A percentile compares a stretch with the other conserved stretches of the same genome.
Conservation (phyloP, 208 protist genomes). For the Leishmania guyanensis region DNA sequence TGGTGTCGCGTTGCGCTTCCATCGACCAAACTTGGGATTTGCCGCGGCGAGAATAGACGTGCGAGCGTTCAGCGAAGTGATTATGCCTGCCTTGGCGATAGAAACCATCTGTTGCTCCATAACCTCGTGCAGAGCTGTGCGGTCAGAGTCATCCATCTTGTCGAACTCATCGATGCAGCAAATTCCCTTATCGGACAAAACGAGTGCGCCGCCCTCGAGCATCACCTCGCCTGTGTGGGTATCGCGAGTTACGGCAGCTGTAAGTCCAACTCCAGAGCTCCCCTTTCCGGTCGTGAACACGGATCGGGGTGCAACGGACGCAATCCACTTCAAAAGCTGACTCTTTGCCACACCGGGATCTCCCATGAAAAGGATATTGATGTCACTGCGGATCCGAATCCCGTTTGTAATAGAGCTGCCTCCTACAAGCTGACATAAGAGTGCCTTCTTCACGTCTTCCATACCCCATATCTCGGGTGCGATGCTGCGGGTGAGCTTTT, state of each 20-base stretch:
- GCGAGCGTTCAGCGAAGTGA: constrained; percentile 98
- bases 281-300: constrained; percentile 99
- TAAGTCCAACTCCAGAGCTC: constrained; percentile 98
- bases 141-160: constrained; percentile 98
- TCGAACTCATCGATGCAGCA: constrained; percentile 99
- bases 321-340: constrained; percentile 98
- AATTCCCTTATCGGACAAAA: constrained; percentile 97
- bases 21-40: constrained; percentile 98
- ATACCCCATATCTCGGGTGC: constrained; percentile 98
- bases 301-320: constrained; percentile 96
- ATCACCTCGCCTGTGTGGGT: constrained; percentile 95
- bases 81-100: constrained; percentile 99
- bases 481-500: constrained; percentile 95
- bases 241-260: constrained; percentile 97
- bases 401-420: constrained; percentile 97
- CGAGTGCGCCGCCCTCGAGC: constrained; percentile 97
- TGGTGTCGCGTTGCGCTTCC: constrained; percentile 90
- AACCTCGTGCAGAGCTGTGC: constrained; percentile 97
- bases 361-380: constrained; percentile 99
- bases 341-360: constrained; percentile 99
- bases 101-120: constrained; percentile 99
- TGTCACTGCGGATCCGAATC: constrained; percentile 95
- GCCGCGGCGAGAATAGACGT: constrained; percentile 98
- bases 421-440: constrained; percentile 98
- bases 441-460: constrained; percentile 98